Base-by-base conservation (phyloP, 225 moss, liverwort and hornwort species). In the Marchantia polymorpha region DNA sequence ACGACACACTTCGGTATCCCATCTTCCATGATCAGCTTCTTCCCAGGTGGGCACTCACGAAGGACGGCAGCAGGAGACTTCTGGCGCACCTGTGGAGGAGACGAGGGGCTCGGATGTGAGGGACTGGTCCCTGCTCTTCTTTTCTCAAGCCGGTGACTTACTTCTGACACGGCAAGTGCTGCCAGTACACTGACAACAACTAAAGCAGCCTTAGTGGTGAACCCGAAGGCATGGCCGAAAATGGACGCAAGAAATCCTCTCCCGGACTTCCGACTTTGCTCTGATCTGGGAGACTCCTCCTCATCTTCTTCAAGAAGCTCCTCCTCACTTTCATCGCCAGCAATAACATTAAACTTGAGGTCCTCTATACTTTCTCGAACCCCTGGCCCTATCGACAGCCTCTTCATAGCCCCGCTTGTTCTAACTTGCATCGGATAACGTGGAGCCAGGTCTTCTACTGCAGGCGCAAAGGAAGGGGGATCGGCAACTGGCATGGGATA, bases 1-100 rank as follows among this genome's bases (percentile, higher is more conserved):
- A 97, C 97, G 67, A 94, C 88, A 83, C 97, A 97, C 81, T 88
- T 97, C 0, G 85, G 12, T 20, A 51, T 83, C 59, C 94, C 97
- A 77, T 94, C 89, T 77, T 93, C 86, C 61, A 91, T 81, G 69
- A 97, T 80, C 65, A 88, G 79, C 78, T 92, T 94, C 92, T 97
- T 91, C 75, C 92, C 94, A 12, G 90, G 84, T 29, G 92, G 69
- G 64, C 97, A 97, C 64, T 89, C 85, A 52, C 55, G 76, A 46
- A 79, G 46, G 26, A 65, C 49, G 12, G 65, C 50, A 77, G 86
- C 79, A 20, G 90, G 84, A 27, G 88, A 83, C 73, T 83, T 59
- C 82, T 80, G 88, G 77, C 84, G 69, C 16, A 69, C 75, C 22
- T 65, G 54, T 74, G 76, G 79, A 60, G 83, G 81, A 11, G 83